Conservation (phyloP, 257 asterid species). For the Lavandula angustifolia region DNA sequence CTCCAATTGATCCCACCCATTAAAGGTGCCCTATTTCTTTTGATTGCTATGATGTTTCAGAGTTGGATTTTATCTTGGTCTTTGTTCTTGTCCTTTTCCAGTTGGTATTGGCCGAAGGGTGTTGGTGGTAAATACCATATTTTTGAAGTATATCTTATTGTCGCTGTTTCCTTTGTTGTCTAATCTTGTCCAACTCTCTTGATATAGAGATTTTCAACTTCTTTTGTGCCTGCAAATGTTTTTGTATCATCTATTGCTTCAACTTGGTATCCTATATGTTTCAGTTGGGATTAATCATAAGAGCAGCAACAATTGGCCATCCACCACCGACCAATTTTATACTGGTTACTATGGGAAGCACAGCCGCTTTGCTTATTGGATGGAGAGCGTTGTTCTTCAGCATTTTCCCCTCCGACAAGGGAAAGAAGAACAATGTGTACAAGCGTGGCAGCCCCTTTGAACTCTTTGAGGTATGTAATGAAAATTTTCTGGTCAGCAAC, state of each 20-base stretch:
- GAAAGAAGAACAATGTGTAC: slow-evolving; percentile 60
- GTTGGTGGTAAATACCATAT: neutral
- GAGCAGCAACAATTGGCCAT: slow-evolving; percentile 64
- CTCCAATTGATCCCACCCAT: neutral
- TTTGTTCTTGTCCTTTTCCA: neutral
- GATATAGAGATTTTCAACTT: neutral
- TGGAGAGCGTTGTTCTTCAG: slow-evolving; percentile 72
- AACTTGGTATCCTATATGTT: slow-evolving; percentile 4
- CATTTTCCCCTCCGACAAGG: slow-evolving; percentile 48
- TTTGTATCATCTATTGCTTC: neutral
- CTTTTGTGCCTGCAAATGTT: slow-evolving; percentile 1
- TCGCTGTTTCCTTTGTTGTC: neutral
- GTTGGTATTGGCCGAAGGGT: too few species aligned
- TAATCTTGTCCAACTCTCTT: neutral
- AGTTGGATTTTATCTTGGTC: neutral
- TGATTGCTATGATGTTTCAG: neutral
- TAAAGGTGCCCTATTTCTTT: neutral
- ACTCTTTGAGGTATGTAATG: slow-evolving; percentile 61
- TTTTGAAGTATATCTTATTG: neutral
- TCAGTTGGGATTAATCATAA: slow-evolving; percentile 78
- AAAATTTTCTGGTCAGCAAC: neutral
- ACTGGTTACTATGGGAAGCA: slow-evolving; percentile 86
- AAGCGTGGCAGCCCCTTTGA: slow-evolving; percentile 84
- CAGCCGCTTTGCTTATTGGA: slow-evolving; percentile 75
- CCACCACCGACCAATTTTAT: slow-evolving; percentile 68